Evolutionary conservation across 169 alveolate species (phyloP).

Genomic region (Perkinsus chesapeaki): DNA sequence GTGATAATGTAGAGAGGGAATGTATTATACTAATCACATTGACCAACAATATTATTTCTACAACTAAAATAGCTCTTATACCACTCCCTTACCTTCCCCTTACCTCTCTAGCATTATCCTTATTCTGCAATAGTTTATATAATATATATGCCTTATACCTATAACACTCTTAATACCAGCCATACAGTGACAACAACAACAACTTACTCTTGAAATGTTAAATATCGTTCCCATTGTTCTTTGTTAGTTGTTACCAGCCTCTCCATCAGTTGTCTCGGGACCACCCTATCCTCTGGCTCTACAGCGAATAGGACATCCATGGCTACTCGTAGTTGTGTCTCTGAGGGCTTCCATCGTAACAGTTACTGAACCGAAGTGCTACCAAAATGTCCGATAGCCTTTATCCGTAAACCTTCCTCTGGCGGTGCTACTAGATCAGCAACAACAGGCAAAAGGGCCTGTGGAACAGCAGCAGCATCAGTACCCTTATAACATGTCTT

Average conservation of each 20-base stretch:
- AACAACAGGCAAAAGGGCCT: not conserved
- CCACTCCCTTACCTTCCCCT: not conserved
- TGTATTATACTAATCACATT: no score
- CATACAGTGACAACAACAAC: no score
- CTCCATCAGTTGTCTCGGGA: not conserved
- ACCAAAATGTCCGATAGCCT: not conserved
- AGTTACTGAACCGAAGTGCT: not conserved
- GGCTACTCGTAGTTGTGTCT: not conserved
- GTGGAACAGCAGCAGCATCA: not conserved
- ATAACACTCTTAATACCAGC: no score
- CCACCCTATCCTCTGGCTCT: not conserved
- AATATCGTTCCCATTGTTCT: not conserved
- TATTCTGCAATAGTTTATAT: not conserved
- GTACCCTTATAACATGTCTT: not conserved
- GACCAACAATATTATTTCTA: no score
- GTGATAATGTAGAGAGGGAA: no score
- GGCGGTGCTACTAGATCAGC: not conserved
- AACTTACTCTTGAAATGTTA: not conserved
- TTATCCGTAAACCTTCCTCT: not conserved
- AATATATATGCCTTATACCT: not conserved
- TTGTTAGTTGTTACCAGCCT: not conserved
- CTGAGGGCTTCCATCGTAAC: not conserved
- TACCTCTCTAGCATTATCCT: not conserved
- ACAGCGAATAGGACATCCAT: not conserved
- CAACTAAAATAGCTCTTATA: no score